Evolutionary conservation across 305 asterid genomes (phyloP).

Genomic region (Fraxinus floribunda): DNA sequence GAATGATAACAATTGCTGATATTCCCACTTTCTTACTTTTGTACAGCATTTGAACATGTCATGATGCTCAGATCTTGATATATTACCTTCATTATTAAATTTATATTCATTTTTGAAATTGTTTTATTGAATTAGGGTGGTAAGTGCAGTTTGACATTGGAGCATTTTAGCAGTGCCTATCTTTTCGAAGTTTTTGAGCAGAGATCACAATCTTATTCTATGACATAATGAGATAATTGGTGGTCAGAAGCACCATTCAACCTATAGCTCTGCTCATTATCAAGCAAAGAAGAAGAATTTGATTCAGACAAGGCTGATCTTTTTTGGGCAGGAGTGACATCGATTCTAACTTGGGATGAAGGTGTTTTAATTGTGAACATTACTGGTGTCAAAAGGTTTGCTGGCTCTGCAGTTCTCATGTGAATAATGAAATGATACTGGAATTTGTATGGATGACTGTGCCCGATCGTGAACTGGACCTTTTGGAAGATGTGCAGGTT

Average conservation of each 20-base stretch:
- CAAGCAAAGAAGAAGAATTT: slow-evolving; percentile 14
- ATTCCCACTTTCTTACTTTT: not conserved
- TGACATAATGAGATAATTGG: not conserved
- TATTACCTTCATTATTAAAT: slow-evolving; percentile 12
- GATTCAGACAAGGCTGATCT: not conserved
- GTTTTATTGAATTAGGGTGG: slow-evolving; percentile 33
- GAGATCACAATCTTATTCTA: not conserved
- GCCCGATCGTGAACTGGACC: slow-evolving; percentile 16
- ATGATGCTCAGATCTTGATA: slow-evolving; percentile 13
- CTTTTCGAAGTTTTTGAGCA: slow-evolving; percentile 11
- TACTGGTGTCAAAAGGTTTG: slow-evolving; percentile 22
- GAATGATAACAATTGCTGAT: not conserved
- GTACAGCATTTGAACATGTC: slow-evolving; percentile 10
- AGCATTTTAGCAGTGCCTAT: slow-evolving; percentile 12
- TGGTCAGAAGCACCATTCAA: slow-evolving; percentile 19
- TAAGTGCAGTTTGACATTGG: slow-evolving; percentile 12
- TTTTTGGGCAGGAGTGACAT: slow-evolving; percentile 21
- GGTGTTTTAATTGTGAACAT: slow-evolving; percentile 31
- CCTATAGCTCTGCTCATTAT: slow-evolving; percentile 2
- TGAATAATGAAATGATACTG: slow-evolving; percentile 4
- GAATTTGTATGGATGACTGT: slow-evolving; percentile 17
- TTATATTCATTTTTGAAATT: slow-evolving; percentile 16
- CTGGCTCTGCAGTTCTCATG: slow-evolving; percentile 21
- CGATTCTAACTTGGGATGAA: slow-evolving; percentile 24
- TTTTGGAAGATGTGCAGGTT: slow-evolving; percentile 24